phyloP scores from a whole-genome alignment of 495 filamentous ascomycete species.

The Neurospora intermedia region DNA sequence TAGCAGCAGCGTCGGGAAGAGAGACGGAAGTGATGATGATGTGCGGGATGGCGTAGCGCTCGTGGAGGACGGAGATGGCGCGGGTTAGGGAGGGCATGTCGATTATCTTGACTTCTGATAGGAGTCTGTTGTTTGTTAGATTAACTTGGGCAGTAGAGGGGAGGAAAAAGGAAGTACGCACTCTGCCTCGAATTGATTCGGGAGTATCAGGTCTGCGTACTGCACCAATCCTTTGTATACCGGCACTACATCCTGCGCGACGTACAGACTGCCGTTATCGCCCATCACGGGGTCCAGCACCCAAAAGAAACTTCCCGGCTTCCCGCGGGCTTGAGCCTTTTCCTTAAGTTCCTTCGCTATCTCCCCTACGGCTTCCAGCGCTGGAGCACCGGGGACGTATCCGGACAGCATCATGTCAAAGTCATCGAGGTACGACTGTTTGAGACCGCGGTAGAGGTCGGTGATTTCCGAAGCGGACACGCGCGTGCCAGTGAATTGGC shows the following conservation, averaged over 20 bases:
- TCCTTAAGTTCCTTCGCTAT: constrained; percentile 72
- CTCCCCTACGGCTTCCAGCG: constrained; percentile 69
- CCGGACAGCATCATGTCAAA: constrained; percentile 91
- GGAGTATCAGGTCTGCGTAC: constrained; percentile 82
- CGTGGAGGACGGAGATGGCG: constrained; percentile 70
- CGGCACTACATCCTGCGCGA: constrained; percentile 78
- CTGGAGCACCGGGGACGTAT: constrained; percentile 77
- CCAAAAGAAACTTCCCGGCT: constrained; percentile 84
- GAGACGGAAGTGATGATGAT: constrained; percentile 83
- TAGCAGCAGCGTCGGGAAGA: constrained; percentile 7
- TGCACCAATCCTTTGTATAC: constrained; percentile 71
- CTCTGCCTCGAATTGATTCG: constrained; percentile 98
- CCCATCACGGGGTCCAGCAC: constrained; percentile 98
- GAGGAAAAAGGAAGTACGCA: constrained; percentile 50
- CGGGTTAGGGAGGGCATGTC: constrained; percentile 58
- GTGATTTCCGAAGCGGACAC: constrained; percentile 71
- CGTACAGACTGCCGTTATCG: constrained; percentile 83
- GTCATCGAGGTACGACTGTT: constrained; percentile 66
- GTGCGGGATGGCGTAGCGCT: constrained; percentile 68
- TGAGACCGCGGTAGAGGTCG: constrained; percentile 76
- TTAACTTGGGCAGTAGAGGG: not conserved
- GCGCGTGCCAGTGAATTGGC: constrained; percentile 71
- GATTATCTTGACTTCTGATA: constrained; percentile 73
- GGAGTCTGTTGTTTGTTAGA: constrained; percentile 39
- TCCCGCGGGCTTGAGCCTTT: constrained; percentile 38